These are phyloP conservation scores for Fusarium sp. DNA, from an alignment of 2,329 filamentous ascomycete species.

Conservation along the genomic window DNA sequence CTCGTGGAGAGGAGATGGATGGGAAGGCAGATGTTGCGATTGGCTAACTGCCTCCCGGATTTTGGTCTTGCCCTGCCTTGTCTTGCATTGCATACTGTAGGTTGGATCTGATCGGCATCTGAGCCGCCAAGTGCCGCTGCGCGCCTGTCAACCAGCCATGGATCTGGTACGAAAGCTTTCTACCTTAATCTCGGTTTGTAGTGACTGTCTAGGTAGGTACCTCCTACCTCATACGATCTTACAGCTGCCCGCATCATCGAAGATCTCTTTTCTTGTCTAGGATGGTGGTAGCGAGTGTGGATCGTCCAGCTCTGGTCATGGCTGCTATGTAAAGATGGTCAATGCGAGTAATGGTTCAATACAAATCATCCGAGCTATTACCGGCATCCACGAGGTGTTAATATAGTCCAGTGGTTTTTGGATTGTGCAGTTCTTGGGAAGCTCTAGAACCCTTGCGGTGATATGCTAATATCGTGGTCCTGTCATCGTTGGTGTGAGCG, in stretches of 20 bases:
- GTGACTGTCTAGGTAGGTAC: background rate
- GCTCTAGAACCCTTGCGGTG: slow-evolving; percentile 36
- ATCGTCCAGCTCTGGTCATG: background rate
- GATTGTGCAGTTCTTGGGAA: slow-evolving; percentile 1
- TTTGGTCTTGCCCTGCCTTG: background rate
- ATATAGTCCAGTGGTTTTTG: background rate
- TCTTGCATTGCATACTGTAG: slow-evolving; percentile 17
- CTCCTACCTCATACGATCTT: background rate
- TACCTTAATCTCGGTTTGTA: background rate
- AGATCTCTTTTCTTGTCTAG: background rate
- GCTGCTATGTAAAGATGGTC: background rate
- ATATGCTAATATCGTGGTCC: slow-evolving; percentile 8
- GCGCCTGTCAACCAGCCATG: slow-evolving; percentile 10
- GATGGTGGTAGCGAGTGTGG: background rate
- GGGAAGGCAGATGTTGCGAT: slow-evolving; percentile 29
- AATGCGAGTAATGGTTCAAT: background rate
- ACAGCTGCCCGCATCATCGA: background rate
- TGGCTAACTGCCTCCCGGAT: slow-evolving; percentile 13
- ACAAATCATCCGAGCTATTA: background rate
- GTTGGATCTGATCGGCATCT: slow-evolving; percentile 33
- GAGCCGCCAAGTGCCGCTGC: slow-evolving; percentile 37
- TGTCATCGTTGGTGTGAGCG: slow-evolving; percentile 18
- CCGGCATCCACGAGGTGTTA: background rate
- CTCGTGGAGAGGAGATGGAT: slow-evolving; percentile 17
- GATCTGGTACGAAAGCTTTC: background rate